Percentiles rank a stretch among this genome's conserved stretches.
Evolutionary conservation across 805 yeast genomes (phyloP).

Genomic region (Candida broadrunensis): DNA sequence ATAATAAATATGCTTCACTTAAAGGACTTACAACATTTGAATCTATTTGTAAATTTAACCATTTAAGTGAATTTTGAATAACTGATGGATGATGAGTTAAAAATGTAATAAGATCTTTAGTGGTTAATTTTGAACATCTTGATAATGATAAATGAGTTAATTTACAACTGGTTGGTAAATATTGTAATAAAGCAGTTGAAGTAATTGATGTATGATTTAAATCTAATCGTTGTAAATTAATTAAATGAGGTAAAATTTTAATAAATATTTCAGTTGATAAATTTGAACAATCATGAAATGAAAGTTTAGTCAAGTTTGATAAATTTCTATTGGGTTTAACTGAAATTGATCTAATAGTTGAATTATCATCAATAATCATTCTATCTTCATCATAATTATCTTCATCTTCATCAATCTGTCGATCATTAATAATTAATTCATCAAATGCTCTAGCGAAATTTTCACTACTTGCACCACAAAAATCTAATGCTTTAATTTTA

Average conservation of each 20-base stretch:
- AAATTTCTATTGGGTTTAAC: constrained; percentile 3
- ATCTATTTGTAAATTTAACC: constrained; percentile 68
- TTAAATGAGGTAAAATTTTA: constrained; percentile 55
- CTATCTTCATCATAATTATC: constrained; percentile 3
- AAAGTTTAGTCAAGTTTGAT: constrained; percentile 42
- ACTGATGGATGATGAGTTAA: constrained; percentile 70
- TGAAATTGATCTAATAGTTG: not conserved
- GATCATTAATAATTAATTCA: constrained; percentile 24
- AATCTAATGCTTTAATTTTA: constrained; percentile 68
- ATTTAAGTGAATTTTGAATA: constrained; percentile 44
- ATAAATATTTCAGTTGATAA: constrained; percentile 56
- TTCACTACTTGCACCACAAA: constrained; percentile 80
- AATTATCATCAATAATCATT: constrained; percentile 1
- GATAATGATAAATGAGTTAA: constrained; percentile 73
- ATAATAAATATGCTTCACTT: constrained; percentile 46
- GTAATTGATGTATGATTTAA: constrained; percentile 78
- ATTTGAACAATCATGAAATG: constrained; percentile 87
- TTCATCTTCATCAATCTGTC: not conserved
- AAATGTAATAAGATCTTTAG: constrained; percentile 68
- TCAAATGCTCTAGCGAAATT: constrained; percentile 60
- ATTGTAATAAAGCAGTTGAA: constrained; percentile 51
- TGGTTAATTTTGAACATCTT: constrained; percentile 58
- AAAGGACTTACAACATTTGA: constrained; percentile 61
- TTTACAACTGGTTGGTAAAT: constrained; percentile 53
- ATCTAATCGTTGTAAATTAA: constrained; percentile 64